Conservation (phyloP, 2,329 filamentous ascomycete genomes). For the Capronia coronata region DNA sequence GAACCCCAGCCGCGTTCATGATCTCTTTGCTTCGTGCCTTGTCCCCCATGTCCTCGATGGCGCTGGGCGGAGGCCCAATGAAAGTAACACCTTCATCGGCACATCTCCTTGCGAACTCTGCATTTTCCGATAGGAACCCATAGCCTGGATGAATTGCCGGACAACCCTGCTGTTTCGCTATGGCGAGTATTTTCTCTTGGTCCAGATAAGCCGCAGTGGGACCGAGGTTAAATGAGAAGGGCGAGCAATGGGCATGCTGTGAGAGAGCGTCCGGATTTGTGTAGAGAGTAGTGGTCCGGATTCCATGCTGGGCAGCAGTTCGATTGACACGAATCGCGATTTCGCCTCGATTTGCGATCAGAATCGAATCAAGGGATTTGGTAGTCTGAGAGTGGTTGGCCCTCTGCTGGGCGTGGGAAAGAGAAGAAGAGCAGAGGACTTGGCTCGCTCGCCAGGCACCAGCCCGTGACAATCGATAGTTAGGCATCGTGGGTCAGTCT, state of each 20-base stretch:
- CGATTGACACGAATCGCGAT: constrained; percentile 89
- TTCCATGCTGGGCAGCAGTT: constrained; percentile 81
- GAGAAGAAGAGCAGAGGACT: not conserved
- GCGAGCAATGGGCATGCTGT: constrained; percentile 81
- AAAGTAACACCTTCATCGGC: constrained; percentile 87
- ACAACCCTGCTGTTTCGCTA: constrained; percentile 80
- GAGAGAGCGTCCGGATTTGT: constrained; percentile 82
- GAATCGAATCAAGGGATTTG: constrained; percentile 31
- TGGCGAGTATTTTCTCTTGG: constrained; percentile 80
- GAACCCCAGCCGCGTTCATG: constrained; percentile 90
- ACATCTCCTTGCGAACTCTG: constrained; percentile 79
- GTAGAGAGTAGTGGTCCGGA: constrained; percentile 88
- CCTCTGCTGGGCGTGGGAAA: constrained; percentile 2
- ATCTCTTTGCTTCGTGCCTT: constrained; percentile 93
- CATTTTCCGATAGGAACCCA: constrained; percentile 79
- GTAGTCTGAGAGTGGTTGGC: constrained; percentile 3
- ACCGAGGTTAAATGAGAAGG: constrained; percentile 76
- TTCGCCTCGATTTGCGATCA: constrained; percentile 95
- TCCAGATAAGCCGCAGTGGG: constrained; percentile 83
- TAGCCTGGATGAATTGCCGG: constrained; percentile 93
- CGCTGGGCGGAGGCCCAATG: constrained; percentile 77
- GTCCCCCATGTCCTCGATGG: constrained; percentile 79
- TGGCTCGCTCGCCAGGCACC: constrained; percentile 7
- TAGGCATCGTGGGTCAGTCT: constrained; percentile 9
- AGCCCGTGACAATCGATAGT: constrained; percentile 12